Evolutionary conservation across 23 red algal genomes (phyloP), one percentile per base, ranked within the genome.

Genomic region (Porphyridium purpureum): DNA sequence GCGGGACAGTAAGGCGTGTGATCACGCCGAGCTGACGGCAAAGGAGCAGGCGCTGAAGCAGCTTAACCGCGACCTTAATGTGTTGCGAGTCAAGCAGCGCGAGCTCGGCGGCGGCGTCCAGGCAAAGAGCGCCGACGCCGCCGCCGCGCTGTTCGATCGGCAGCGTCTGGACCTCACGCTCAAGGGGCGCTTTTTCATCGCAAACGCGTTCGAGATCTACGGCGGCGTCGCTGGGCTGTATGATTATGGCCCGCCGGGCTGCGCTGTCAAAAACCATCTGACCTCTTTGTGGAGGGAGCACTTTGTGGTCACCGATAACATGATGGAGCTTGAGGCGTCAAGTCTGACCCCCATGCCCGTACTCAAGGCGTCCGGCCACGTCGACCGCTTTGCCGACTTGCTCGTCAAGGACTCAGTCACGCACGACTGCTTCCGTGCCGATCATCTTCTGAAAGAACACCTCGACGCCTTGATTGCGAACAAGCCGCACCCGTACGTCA

Each of bases 201-300:
- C 90, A 4, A 78, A 78, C 0, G 68, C 80, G 19, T 98, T 98
- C 63, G 90, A 98, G 26, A 98, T 98, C 46, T 98, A 98, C 34
- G 90, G 79, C 54, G 90, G 90, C 44, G 81, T 98, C 1, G 74
- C 79, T 17, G 90, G 90, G 30, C 58, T 98, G 26, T 98, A 69
- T 29, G 90, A 98, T 55, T 98, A 98, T 51, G 90, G 90, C 19
- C 90, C 90, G 38, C 90, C 90, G 1, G 90, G 80, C 24, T 86
- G 80, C 50, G 62, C 79, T 2, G 72, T 98, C 28, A 98, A 86
- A 58, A 86, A 81, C 58, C 79, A 98, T 31, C 42, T 86, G 22
- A 38, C 86, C 0, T 64, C 67, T 15, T 28, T 86, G 17, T 98
- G 90, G 90, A 36, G 81, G 3, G 67, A 86, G 35, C 90, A 98